These are phyloP conservation scores for Thermomucor indicae-seudaticae DNA, from an alignment of 371 early-diverging fungal genomes.

Conservation along the genomic window DNA sequence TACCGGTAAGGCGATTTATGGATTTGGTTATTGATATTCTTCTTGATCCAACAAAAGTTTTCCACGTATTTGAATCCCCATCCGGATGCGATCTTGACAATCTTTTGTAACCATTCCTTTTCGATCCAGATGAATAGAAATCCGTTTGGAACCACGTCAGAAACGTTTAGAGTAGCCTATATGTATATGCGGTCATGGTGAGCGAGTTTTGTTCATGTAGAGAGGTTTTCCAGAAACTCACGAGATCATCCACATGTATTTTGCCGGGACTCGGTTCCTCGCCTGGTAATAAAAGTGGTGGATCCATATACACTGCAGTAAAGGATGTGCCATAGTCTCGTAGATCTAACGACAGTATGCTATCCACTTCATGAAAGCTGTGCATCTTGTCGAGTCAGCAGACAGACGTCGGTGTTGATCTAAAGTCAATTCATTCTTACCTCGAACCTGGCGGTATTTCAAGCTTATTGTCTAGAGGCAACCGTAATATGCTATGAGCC, in stretches of 20 bases:
- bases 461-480: constrained; percentile 14
- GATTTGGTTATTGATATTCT: constrained; percentile 77
- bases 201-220: no score
- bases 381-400: no score
- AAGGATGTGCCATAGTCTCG: constrained; percentile 60
- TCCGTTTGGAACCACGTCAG: constrained; percentile 65
- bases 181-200: not conserved
- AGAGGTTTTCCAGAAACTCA: constrained; percentile 17
- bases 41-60: constrained; percentile 93
- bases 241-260: constrained; percentile 65
- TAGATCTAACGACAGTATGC: constrained; percentile 43
- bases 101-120: constrained; percentile 81
- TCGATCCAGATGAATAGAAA: constrained; percentile 92
- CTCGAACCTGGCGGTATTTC: constrained; percentile 1
- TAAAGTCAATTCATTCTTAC: not conserved
- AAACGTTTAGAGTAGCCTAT: constrained; percentile 50
- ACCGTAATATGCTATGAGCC: constrained; percentile 68
- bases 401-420: no score
- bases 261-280: constrained; percentile 65
- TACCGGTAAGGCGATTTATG: constrained; percentile 58
- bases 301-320: constrained; percentile 89
- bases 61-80: constrained; percentile 96
- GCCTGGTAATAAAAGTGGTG: constrained; percentile 74
- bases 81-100: constrained; percentile 62
- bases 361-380: constrained; percentile 33